Conservation (phyloP, 768 basidiomycete species). For the Suillus subalutaceus region DNA sequence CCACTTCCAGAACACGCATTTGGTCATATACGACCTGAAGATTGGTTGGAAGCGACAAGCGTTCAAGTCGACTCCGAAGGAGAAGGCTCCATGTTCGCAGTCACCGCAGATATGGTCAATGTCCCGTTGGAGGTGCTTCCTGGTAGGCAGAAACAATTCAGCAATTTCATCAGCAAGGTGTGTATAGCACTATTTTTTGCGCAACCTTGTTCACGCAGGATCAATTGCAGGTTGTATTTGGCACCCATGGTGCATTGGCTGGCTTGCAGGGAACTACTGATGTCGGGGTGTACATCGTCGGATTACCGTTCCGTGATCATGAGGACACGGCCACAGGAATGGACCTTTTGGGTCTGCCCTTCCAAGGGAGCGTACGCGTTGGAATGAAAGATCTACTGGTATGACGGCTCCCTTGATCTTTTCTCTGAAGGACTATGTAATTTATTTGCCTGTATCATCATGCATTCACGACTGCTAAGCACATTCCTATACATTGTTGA, state of each 20-base stretch:
- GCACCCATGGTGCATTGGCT: slow-evolving; percentile 63
- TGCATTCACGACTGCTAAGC: neutral
- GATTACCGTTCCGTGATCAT: slow-evolving; percentile 52
- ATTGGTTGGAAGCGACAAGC: slow-evolving; percentile 60
- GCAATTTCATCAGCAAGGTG: slow-evolving; percentile 78
- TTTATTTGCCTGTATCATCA: neutral
- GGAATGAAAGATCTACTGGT: slow-evolving; percentile 49
- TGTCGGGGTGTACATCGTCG: slow-evolving; percentile 60
- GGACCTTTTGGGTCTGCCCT: slow-evolving; percentile 64
- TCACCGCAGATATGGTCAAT: slow-evolving; percentile 69
- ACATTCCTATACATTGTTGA: neutral
- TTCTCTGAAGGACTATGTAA: neutral
- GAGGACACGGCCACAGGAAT: slow-evolving; percentile 31
- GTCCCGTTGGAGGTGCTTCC: slow-evolving; percentile 80
- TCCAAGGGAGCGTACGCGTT: slow-evolving; percentile 65
- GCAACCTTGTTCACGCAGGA: slow-evolving; percentile 13
- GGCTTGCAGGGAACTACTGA: slow-evolving; percentile 68
- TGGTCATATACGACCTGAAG: slow-evolving; percentile 69
- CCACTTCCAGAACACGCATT: slow-evolving; percentile 77
- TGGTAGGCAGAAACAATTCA: slow-evolving; percentile 75
- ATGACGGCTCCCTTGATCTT: neutral
- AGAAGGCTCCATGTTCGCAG: slow-evolving; percentile 56
- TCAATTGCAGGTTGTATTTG: slow-evolving; percentile 64
- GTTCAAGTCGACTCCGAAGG: slow-evolving; percentile 45
- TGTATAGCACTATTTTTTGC: slow-evolving; percentile 3